A percentile compares a stretch with the other conserved stretches of the same genome.
phyloP scores from a whole-genome alignment of 306 rosid species.

The Potentilla sterilis region DNA sequence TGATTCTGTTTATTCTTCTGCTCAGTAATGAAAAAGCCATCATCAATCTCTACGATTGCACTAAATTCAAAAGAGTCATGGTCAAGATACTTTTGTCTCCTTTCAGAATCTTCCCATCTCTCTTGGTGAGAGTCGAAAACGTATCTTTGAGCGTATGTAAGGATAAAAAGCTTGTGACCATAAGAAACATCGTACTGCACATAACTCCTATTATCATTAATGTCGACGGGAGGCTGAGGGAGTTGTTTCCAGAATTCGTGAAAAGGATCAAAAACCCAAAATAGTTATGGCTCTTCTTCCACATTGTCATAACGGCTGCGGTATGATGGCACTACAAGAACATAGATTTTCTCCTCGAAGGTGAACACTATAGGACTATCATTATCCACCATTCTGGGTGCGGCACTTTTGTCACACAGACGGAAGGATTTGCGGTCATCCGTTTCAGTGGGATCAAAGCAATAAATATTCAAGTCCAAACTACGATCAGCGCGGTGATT shows the following conservation, averaged over 20 bases:
- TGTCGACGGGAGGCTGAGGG: not conserved
- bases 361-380: not conserved
- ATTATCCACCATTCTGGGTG: not conserved
- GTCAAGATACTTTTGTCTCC: too few species aligned
- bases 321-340: not conserved
- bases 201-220: not conserved
- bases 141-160: not conserved
- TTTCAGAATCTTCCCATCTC: not conserved
- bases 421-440: not conserved
- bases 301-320: not conserved
- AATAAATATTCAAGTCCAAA: not conserved
- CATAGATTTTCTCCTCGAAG: not conserved
- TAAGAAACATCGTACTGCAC: not conserved
- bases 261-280: not conserved
- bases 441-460: not conserved
- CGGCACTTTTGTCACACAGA: not conserved
- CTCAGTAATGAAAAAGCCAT: not conserved
- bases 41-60: not conserved
- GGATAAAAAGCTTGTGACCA: not conserved
- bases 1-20: too few species aligned
- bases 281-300: not conserved
- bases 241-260: not conserved
- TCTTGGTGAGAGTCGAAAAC: not conserved
- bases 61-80: too few species aligned
- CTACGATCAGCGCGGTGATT: not conserved